Conservation (phyloP, 345 rosid species). For the Gossypioides kirkii region DNA sequence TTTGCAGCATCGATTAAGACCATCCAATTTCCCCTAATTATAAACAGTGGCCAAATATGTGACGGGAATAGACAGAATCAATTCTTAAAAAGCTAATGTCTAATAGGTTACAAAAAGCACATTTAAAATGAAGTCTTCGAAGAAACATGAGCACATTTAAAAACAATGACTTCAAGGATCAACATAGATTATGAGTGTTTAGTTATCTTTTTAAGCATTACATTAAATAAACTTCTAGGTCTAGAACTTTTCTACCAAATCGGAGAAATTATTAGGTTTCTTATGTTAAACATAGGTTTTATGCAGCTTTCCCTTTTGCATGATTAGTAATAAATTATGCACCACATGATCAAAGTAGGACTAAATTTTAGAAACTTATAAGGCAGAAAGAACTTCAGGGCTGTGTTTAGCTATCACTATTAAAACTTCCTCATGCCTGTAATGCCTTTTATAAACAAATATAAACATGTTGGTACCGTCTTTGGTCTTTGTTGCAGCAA, state of each 20-base stretch:
- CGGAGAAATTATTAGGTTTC: not conserved
- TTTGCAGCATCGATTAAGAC: conserved; percentile 95
- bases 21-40: conserved; percentile 70
- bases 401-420: not conserved
- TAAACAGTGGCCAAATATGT: not conserved
- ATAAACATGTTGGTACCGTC: not conserved
- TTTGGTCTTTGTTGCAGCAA: not conserved
- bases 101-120: not conserved
- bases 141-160: not conserved
- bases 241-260: not conserved
- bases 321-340: not conserved
- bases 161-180: not conserved
- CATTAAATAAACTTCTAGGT: not conserved
- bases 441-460: not conserved
- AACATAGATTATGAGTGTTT: not conserved
- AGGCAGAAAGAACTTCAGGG: not conserved
- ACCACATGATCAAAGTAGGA: not conserved
- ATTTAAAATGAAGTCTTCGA: not conserved
- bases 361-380: not conserved
- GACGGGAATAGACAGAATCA: not conserved
- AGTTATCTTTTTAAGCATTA: not conserved
- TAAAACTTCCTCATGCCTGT: not conserved
- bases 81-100: not conserved
- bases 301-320: not conserved
- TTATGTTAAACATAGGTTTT: not conserved